These are phyloP conservation scores for Mucor piriformis DNA, from an alignment of 371 early-diverging fungal genomes.

Conservation along the genomic window DNA sequence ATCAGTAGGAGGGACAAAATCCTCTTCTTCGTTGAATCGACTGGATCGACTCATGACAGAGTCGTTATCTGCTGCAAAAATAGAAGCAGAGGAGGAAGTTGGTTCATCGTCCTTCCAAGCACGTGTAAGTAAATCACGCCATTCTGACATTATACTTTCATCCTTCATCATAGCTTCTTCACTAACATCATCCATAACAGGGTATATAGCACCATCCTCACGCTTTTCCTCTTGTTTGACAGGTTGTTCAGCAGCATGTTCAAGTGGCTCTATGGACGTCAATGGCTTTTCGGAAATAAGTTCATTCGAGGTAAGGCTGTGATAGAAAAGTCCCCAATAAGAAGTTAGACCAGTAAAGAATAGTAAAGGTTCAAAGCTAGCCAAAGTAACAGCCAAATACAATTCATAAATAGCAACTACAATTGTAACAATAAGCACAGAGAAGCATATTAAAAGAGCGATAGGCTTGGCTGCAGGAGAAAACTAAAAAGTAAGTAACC, in stretches of 20 bases:
- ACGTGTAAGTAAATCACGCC: constrained; percentile 38
- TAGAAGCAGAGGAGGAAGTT: not conserved
- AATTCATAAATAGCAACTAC: constrained; percentile 17
- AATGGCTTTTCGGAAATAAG: not conserved
- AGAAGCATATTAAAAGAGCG: constrained; percentile 10
- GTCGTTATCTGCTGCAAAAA: constrained; percentile 3
- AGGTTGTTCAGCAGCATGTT: not conserved
- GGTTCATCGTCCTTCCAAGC: constrained; percentile 29
- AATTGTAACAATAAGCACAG: constrained; percentile 4
- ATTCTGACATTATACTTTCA: constrained; percentile 37
- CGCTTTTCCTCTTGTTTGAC: not conserved
- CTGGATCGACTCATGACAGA: constrained; percentile 23
- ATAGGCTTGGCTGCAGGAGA: constrained; percentile 15
- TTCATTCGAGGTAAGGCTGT: not conserved
- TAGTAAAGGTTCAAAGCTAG: constrained; percentile 19
- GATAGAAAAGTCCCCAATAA: constrained; percentile 20
- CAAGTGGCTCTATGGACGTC: not conserved
- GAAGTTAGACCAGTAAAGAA: constrained; percentile 19
- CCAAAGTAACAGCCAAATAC: constrained; percentile 18
- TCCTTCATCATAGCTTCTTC: constrained; percentile 40
- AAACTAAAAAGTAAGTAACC: not conserved
- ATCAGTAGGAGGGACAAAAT: not conserved
- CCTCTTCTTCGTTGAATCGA: constrained; percentile 28
- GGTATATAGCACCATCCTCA: constrained; percentile 5
- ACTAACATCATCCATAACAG: constrained; percentile 16